Base-by-base conservation (phyloP, 495 filamentous ascomycete species). In the Penicillium salamii region DNA sequence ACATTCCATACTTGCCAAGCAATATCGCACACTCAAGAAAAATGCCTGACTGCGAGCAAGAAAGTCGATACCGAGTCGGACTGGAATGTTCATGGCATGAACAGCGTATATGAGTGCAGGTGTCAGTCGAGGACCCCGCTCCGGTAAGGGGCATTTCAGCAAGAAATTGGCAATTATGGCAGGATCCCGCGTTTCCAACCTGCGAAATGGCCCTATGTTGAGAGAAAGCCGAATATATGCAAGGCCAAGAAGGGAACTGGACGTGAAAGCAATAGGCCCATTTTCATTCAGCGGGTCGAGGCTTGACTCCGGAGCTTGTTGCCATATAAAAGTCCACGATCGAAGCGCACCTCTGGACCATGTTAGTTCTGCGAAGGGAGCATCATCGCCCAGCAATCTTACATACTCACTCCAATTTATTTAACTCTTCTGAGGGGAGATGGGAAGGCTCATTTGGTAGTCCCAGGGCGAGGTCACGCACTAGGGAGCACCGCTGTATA, bases 281-380 rank as follows among this genome's bases (percentile, higher is more conserved):
- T 71, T 72, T 31, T 59, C 64, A 33, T 72, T 72, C 26, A 69
- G 62, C 28, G 69, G 69, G 13, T 72, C 67, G 7, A 70, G 64
- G 20, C 66, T 72, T 23, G 69, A 72, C 39, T 72, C 69, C 7
- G 69, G 69, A 20, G 69, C 62, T 58, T 71, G 66, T 54, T 72
- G 67, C 69, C 69, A 72, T 7, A 70, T 66, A 1, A 62, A 63
- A 6, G 67, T 72, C 69, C 69, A 72, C 15, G 66, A 61, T 1
- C 66, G 63, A 14, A 72, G 58, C 21, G 66, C 69, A 45, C 66
- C 58, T 50, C 69, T 72, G 26, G n/a, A n/a, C 15, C 7, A 20
- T 23, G 9, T 37, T 12, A 2, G 46, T 11, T 24, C 45, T 36
- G 20, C 17, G 26, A 20, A 4, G 12, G 13, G n/a, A 5, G 3